A percentile compares a stretch with the other conserved stretches of the same genome.
Evolutionary conservation across 1,284 basidiomycete genomes (phyloP).

Genomic region (Xerocomus amazonicus): DNA sequence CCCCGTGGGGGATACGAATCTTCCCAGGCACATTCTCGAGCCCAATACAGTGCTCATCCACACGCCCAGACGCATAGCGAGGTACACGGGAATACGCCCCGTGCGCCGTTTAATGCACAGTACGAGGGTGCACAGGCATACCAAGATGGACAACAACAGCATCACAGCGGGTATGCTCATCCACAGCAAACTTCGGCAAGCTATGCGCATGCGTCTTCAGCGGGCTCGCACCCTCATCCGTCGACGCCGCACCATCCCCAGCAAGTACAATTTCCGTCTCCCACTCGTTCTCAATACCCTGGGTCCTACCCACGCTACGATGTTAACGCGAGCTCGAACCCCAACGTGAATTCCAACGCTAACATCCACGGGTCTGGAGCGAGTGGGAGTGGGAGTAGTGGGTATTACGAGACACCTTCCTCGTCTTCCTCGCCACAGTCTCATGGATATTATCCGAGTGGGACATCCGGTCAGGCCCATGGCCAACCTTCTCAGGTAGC

Average conservation of each 20-base stretch:
- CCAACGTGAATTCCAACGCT: constrained; percentile 10
- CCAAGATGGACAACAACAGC: constrained; percentile 23
- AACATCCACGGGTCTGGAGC: constrained; percentile 13
- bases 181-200: constrained; percentile 26
- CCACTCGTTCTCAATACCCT: constrained; percentile 28
- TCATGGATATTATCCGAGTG: constrained; percentile 25
- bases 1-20: constrained; percentile 23
- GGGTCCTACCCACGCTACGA: constrained; percentile 27
- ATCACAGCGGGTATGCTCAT: constrained; percentile 21
- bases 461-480: constrained; percentile 16
- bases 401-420: constrained; percentile 28
- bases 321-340: constrained; percentile 12
- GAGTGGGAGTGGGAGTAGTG: constrained; percentile 5
- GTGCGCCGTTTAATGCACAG: constrained; percentile 22
- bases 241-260: constrained; percentile 31
- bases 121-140: constrained; percentile 30
- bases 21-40: constrained; percentile 21
- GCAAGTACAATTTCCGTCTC: constrained; percentile 29
- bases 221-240: constrained; percentile 27
- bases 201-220: constrained; percentile 29
- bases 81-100: constrained; percentile 21
- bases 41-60: constrained; percentile 18
- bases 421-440: constrained; percentile 23
- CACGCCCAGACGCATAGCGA: constrained; percentile 22
- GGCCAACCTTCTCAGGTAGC: constrained; percentile 21